Percentiles rank a stretch among this genome's conserved stretches.
These are phyloP conservation scores for Paecilomyces fulvus DNA, from an alignment of 2,329 filamentous ascomycete species.

Conservation along the genomic window DNA sequence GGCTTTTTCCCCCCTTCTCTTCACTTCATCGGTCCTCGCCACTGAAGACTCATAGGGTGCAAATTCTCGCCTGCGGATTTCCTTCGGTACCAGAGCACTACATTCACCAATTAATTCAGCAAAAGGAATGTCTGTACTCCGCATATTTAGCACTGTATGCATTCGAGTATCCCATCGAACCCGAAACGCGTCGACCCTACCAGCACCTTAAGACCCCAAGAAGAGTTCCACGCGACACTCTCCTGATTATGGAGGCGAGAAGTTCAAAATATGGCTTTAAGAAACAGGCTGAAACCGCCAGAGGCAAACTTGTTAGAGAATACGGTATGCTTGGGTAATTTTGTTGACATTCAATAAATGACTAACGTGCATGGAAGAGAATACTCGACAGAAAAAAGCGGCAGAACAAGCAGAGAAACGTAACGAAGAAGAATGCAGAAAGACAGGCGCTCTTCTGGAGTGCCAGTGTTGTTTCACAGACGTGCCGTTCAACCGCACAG, in stretches of 20 bases:
- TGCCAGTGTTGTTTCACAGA: conserved; percentile 69
- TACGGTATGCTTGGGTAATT: conserved; percentile 7
- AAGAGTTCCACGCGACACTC: background rate
- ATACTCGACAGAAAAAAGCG: conserved; percentile 11
- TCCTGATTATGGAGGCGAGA: conserved; percentile 9
- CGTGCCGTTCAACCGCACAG: conserved; percentile 56
- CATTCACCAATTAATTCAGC: conserved; percentile 25
- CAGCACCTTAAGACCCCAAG: conserved; percentile 11
- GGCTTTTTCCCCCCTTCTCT: background rate
- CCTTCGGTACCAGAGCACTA: conserved; percentile 26
- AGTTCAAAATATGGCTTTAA: conserved; percentile 3
- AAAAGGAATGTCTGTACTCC: conserved; percentile 21
- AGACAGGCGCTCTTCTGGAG: conserved; percentile 50
- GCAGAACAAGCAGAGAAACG: conserved; percentile 20
- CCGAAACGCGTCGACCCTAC: conserved; percentile 9
- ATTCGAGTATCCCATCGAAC: conserved; percentile 11
- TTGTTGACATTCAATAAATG: background rate
- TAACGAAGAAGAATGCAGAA: conserved; percentile 31
- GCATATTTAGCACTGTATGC: conserved; percentile 18
- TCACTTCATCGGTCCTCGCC: conserved; percentile 1
- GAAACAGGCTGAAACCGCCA: conserved; percentile 20
- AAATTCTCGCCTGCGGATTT: conserved; percentile 27
- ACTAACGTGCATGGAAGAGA: background rate
- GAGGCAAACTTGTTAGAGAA: conserved; percentile 13
- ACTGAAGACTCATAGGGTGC: conserved; percentile 13